phyloP scores from a whole-genome alignment of 2,329 filamentous ascomycete genomes.

The Trichoderma guizhouense region DNA sequence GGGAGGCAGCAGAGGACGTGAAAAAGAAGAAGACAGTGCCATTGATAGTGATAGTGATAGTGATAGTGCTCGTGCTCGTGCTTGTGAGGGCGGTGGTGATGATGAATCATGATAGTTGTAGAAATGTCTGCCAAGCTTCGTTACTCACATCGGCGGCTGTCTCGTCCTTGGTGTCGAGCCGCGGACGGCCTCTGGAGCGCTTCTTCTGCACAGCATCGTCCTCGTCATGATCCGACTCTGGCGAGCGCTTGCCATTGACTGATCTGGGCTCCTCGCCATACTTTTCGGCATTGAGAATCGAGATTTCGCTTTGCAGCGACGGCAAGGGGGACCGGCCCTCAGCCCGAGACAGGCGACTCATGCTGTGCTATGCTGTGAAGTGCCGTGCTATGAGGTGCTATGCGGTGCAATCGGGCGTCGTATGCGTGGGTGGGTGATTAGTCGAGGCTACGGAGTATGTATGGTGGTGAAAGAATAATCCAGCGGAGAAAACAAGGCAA shows the following conservation, averaged over 20 bases:
- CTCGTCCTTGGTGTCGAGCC: slow-evolving; percentile 73
- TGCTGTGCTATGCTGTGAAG: not conserved
- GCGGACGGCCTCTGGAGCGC: slow-evolving; percentile 68
- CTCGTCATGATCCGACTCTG: slow-evolving; percentile 26
- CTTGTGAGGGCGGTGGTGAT: no score
- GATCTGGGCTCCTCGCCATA: slow-evolving; percentile 3
- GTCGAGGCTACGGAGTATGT: not conserved
- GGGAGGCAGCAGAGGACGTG: not conserved
- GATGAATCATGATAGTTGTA: not conserved
- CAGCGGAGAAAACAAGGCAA: not conserved
- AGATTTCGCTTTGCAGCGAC: slow-evolving; percentile 13
- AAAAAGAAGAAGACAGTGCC: not conserved
- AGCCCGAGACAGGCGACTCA: slow-evolving; percentile 10
- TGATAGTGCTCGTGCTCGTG: no score
- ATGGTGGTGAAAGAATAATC: not conserved
- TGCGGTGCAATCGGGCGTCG: not conserved
- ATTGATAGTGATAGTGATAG: not conserved
- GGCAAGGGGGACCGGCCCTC: slow-evolving; percentile 10
- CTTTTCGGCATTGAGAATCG: slow-evolving; percentile 17
- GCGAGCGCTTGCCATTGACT: slow-evolving; percentile 25
- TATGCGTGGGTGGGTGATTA: not conserved
- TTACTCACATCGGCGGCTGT: slow-evolving; percentile 72
- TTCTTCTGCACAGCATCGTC: slow-evolving; percentile 50
- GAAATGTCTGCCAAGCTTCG: not conserved
- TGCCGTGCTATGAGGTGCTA: not conserved